Percentiles rank a stretch among this genome's conserved stretches.
Evolutionary conservation across 106 monocot species (phyloP).

Genomic region (Dioscorea alata): DNA sequence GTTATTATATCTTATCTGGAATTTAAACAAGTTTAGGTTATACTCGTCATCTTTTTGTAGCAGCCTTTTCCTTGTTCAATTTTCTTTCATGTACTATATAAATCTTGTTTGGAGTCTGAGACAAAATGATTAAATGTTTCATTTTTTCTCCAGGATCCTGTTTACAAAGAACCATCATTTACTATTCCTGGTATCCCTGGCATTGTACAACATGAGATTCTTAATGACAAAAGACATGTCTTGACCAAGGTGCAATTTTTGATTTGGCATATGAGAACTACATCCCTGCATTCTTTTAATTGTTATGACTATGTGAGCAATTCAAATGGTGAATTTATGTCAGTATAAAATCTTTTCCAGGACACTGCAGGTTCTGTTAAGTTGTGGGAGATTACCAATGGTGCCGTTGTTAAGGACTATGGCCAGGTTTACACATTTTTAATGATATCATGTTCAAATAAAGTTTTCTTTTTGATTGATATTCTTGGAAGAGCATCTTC

Average conservation of each 20-base stretch:
- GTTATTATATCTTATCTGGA: no score
- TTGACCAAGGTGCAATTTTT: constrained; percentile 69
- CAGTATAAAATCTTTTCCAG: constrained; percentile 32
- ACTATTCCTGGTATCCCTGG: constrained; percentile 77
- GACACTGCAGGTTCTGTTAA: constrained; percentile 84
- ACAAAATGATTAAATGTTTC: not conserved
- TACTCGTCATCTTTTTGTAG: no score
- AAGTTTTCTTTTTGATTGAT: not conserved
- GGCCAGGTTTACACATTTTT: constrained; percentile 55
- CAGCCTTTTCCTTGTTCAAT: no score
- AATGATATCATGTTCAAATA: not conserved
- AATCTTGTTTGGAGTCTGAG: not conserved
- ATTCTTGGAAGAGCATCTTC: not conserved
- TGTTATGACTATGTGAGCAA: no score
- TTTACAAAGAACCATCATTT: constrained; percentile 65
- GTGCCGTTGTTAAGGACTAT: constrained; percentile 77
- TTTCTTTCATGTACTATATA: no score
- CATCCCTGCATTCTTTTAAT: no score
- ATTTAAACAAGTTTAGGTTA: no score
- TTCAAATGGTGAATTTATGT: not conserved
- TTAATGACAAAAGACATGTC: constrained; percentile 93
- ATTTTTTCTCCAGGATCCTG: constrained; percentile 57
- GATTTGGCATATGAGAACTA: no score
- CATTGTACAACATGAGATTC: constrained; percentile 89
- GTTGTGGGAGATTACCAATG: constrained; percentile 91